phyloP scores from a whole-genome alignment of 345 rosid species.

The Eucalyptus erythrocorys region DNA sequence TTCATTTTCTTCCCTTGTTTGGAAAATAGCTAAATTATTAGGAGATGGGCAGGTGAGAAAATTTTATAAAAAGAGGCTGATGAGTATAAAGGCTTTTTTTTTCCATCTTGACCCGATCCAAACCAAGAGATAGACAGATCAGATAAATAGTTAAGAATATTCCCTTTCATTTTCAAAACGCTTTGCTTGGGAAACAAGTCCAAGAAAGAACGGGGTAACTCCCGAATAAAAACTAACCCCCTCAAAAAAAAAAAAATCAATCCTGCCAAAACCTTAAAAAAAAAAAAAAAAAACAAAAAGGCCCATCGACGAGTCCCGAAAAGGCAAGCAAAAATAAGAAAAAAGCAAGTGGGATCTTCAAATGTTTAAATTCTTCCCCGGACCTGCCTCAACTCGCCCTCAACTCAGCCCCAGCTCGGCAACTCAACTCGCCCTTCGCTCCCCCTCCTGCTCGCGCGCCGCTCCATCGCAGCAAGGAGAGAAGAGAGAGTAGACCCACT shows the following conservation, averaged over 20 bases:
- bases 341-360: no score
- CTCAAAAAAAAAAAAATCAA: neutral
- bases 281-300: neutral
- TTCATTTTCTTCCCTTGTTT: neutral
- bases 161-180: neutral
- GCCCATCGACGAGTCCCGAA: neutral
- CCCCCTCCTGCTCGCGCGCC: neutral
- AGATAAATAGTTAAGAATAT: no score
- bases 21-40: neutral
- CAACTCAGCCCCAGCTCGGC: no score
- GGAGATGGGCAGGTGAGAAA: neutral
- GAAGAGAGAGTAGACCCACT: neutral
- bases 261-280: neutral
- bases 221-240: neutral
- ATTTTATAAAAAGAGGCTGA: accelerated
- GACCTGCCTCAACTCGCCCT: neutral
- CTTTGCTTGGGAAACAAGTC: neutral
- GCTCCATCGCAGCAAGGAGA: neutral
- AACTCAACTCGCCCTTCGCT: neutral
- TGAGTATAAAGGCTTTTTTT: neutral
- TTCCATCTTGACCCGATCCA: neutral
- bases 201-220: neutral
- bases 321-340: accelerated
- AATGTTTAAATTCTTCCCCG: neutral
- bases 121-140: neutral